phyloP scores from a whole-genome alignment of 805 yeast genomes.

The Yarrowia bubula region DNA sequence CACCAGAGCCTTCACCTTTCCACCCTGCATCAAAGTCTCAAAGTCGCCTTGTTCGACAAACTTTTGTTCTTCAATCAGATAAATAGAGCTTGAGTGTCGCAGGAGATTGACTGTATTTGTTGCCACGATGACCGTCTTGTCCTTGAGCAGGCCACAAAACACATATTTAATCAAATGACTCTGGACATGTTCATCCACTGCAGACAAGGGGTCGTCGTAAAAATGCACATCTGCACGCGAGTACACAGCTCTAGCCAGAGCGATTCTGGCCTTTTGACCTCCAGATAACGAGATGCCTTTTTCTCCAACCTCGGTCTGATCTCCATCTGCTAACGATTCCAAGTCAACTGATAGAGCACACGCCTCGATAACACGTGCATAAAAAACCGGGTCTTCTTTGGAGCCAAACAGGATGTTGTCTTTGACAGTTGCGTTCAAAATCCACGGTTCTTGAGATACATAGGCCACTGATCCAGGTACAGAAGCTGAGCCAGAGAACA shows the following conservation, averaged over 20 bases:
- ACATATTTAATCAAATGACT: slow-evolving; percentile 71
- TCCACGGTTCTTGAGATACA: neutral
- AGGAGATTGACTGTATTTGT: slow-evolving; percentile 79
- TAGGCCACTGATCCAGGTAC: slow-evolving; percentile 44
- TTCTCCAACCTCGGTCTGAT: slow-evolving; percentile 91
- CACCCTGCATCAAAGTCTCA: neutral
- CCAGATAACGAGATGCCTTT: slow-evolving; percentile 96
- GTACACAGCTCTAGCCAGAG: slow-evolving; percentile 94
- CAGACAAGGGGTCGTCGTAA: slow-evolving; percentile 89
- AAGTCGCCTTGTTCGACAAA: slow-evolving; percentile 50
- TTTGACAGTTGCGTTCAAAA: neutral
- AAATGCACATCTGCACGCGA: slow-evolving; percentile 88
- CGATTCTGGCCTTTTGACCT: slow-evolving; percentile 94
- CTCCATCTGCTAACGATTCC: slow-evolving; percentile 80
- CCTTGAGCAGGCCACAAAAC: slow-evolving; percentile 67
- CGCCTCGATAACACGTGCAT: slow-evolving; percentile 74
- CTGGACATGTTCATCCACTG: slow-evolving; percentile 97
- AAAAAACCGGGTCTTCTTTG: slow-evolving; percentile 74
- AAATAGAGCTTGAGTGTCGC: slow-evolving; percentile 64
- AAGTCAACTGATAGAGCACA: slow-evolving; percentile 85
- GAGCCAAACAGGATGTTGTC: slow-evolving; percentile 73
- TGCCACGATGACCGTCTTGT: slow-evolving; percentile 71
- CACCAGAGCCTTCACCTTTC: neutral
- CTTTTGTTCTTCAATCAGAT: slow-evolving; percentile 53
- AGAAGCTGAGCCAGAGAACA: slow-evolving; percentile 64